Conservation (phyloP, 148 eudicot species). For the Cornus controversa region DNA sequence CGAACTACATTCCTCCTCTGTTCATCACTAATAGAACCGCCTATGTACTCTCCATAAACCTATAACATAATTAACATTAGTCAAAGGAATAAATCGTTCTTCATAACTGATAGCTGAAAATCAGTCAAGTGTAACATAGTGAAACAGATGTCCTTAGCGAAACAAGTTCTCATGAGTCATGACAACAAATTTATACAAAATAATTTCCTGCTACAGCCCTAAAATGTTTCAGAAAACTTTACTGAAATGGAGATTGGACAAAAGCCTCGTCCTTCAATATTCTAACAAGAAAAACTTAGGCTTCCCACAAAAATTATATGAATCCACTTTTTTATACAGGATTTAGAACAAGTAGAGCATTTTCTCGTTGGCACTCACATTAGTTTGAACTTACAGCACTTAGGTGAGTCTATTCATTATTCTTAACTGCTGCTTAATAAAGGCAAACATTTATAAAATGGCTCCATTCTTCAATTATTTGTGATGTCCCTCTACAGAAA, state of each 20-base stretch:
- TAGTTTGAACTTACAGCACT: too few relatives aligned
- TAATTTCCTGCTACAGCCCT: background rate
- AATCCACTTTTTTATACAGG: background rate
- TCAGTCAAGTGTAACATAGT: background rate
- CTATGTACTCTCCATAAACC: slow-evolving; percentile 89
- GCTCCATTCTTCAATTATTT: too few relatives aligned
- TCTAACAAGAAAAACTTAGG: background rate
- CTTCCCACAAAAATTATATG: background rate
- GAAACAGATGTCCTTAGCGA: background rate
- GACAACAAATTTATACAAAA: background rate
- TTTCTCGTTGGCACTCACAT: too few relatives aligned
- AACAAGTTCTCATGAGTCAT: background rate
- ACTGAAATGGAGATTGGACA: too few relatives aligned
- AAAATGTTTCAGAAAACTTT: too few relatives aligned
- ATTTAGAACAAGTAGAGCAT: background rate
- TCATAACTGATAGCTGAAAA: background rate
- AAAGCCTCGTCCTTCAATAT: too few relatives aligned
- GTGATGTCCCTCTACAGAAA: too few relatives aligned
- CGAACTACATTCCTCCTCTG: slow-evolving; percentile 78
- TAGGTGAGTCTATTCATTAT: too few relatives aligned
- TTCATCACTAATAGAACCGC: slow-evolving; percentile 73
- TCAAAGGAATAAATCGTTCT: background rate
- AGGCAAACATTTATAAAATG: too few relatives aligned
- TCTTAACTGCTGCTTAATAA: too few relatives aligned
- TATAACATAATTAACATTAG: slow-evolving; percentile 17